Evolutionary conservation across 768 basidiomycete species (phyloP).

Genomic region (Ephemerocybe angulata): DNA sequence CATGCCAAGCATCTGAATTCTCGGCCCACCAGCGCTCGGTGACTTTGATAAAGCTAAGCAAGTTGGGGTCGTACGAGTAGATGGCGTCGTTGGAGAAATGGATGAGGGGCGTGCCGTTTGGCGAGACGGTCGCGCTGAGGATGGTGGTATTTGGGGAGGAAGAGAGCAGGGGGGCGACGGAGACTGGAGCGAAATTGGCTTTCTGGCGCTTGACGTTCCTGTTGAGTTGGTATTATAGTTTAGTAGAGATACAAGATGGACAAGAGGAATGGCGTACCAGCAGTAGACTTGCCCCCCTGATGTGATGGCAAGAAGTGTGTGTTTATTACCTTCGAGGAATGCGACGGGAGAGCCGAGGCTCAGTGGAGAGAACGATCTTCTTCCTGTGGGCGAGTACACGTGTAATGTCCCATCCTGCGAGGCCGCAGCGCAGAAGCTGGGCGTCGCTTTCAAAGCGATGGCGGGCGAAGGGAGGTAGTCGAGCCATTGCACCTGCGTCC

Average conservation of each 20-base stretch:
- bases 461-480: conserved; percentile 80
- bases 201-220: conserved; percentile 76
- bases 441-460: conserved; percentile 62
- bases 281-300: conserved; percentile 66
- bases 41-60: conserved; percentile 70
- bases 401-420: conserved; percentile 76
- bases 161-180: conserved; percentile 56
- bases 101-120: conserved; percentile 78
- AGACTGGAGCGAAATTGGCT: conserved; percentile 62
- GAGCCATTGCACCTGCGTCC: conserved; percentile 79
- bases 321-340: conserved; percentile 62
- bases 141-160: conserved; percentile 58
- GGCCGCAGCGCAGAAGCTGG: conserved; percentile 68
- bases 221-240: neutral
- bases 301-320: conserved; percentile 70
- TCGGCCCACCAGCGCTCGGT: conserved; percentile 83
- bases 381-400: conserved; percentile 80
- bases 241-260: neutral
- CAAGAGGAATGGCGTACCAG: conserved; percentile 48
- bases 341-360: conserved; percentile 68
- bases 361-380: conserved; percentile 80
- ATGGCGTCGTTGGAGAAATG: conserved; percentile 73
- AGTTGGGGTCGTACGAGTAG: conserved; percentile 71
- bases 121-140: conserved; percentile 60
- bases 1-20: conserved; percentile 81